A percentile compares a stretch with the other conserved stretches of the same genome.
Conservation (phyloP, 805 yeast genomes). For the Sugiyamaella chiloensis region DNA sequence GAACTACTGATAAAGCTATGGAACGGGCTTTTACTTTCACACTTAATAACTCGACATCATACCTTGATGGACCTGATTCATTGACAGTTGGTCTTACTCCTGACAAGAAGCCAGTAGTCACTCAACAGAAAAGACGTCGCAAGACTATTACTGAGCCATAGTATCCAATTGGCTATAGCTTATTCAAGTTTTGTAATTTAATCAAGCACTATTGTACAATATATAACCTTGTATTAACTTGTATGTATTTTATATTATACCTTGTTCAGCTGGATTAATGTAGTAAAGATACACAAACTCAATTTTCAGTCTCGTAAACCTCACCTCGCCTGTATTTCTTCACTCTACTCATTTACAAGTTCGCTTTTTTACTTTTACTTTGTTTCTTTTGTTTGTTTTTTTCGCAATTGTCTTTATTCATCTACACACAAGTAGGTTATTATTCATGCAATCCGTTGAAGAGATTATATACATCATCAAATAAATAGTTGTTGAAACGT, state of each 20-base stretch:
- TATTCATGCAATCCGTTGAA: slow-evolving; percentile 15
- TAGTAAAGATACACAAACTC: too few species aligned
- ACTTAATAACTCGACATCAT: slow-evolving; percentile 17
- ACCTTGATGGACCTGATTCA: slow-evolving; percentile 16
- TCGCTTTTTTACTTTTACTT: too few species aligned
- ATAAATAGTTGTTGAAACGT: slow-evolving; percentile 20
- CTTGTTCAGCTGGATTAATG: too few species aligned
- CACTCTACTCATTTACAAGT: too few species aligned
- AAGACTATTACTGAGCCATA: not conserved
- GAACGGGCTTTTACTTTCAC: slow-evolving; percentile 26
- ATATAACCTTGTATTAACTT: too few species aligned
- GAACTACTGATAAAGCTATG: slow-evolving; percentile 20
- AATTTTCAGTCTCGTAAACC: too few species aligned
- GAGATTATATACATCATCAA: slow-evolving; percentile 15
- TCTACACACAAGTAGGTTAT: not conserved
- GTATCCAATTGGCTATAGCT: too few species aligned
- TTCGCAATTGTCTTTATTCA: too few species aligned
- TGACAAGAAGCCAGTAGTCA: not conserved
- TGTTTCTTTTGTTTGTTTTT: too few species aligned
- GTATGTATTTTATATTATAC: too few species aligned
- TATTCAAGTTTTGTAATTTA: not conserved
- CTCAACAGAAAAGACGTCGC: not conserved
- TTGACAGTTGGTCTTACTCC: not conserved
- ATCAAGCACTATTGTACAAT: not conserved
- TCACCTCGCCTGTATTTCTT: too few species aligned